Evolutionary conservation across 2,329 filamentous ascomycete species (phyloP).

Genomic region (Ophiostoma sp.): DNA sequence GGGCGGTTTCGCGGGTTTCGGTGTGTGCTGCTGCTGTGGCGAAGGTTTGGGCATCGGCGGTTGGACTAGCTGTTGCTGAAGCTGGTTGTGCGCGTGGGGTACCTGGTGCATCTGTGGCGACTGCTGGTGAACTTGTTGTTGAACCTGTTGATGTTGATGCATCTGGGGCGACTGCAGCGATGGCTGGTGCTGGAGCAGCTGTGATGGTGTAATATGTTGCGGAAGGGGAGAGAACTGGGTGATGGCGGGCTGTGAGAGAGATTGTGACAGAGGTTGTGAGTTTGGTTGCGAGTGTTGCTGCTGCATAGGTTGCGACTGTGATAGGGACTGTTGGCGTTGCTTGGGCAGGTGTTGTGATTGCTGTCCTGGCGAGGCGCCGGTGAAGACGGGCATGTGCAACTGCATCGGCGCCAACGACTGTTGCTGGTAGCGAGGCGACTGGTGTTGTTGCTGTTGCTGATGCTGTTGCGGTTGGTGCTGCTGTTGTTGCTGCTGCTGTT

Average conservation of each 20-base stretch:
- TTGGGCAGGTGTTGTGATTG: constrained; percentile 34
- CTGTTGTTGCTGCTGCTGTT: neutral
- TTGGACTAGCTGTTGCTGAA: constrained; percentile 28
- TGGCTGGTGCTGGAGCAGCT: constrained; percentile 27
- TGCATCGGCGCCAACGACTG: constrained; percentile 20
- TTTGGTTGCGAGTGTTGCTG: constrained; percentile 32
- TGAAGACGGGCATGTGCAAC: constrained; percentile 23
- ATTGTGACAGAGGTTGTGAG: constrained; percentile 24
- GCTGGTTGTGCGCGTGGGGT: constrained; percentile 32
- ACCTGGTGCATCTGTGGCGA: neutral
- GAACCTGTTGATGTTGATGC: neutral
- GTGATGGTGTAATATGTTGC: constrained; percentile 16
- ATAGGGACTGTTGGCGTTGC: constrained; percentile 31
- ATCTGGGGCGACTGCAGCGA: constrained; percentile 29
- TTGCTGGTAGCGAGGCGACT: constrained; percentile 20
- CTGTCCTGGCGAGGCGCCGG: constrained; percentile 25
- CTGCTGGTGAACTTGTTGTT: constrained; percentile 9
- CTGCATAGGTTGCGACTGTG: constrained; percentile 30
- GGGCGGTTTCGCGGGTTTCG: constrained; percentile 26
- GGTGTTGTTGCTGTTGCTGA: constrained; percentile 3
- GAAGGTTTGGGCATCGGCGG: constrained; percentile 33
- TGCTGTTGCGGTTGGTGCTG: constrained; percentile 5
- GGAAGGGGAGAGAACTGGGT: constrained; percentile 20
- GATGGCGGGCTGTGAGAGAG: constrained; percentile 7
- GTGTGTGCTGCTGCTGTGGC: constrained; percentile 34